Conservation (phyloP, 2,329 filamentous ascomycete species). For the Pyrenophora teres region DNA sequence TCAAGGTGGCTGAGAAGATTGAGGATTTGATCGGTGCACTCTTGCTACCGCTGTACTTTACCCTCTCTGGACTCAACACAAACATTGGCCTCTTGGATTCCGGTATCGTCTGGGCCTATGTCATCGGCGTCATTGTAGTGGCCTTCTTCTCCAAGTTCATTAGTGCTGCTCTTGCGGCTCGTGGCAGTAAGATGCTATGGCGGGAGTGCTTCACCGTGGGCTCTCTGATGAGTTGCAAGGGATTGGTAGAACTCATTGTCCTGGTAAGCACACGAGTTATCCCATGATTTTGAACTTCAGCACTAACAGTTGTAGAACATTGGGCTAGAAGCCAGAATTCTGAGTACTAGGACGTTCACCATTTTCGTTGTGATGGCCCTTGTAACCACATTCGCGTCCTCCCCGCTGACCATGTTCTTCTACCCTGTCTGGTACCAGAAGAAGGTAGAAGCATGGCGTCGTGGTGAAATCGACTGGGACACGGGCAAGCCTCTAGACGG, state of each 20-base stretch:
- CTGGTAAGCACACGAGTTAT: slow-evolving; percentile 61
- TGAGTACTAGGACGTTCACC: slow-evolving; percentile 82
- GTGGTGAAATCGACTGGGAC: slow-evolving; percentile 92
- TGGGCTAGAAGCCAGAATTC: slow-evolving; percentile 79
- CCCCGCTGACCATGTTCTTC: slow-evolving; percentile 72
- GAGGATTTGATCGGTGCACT: slow-evolving; percentile 86
- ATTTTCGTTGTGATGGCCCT: slow-evolving; percentile 96
- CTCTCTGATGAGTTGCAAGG: slow-evolving; percentile 94
- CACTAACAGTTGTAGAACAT: slow-evolving; percentile 64
- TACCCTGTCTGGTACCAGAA: slow-evolving; percentile 80
- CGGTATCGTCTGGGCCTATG: slow-evolving; percentile 87
- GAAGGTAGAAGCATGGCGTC: slow-evolving; percentile 74
- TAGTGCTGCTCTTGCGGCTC: slow-evolving; percentile 79
- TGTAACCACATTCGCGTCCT: slow-evolving; percentile 82
- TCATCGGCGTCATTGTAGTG: slow-evolving; percentile 77
- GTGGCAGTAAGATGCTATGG: slow-evolving; percentile 79
- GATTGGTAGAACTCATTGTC: slow-evolving; percentile 93
- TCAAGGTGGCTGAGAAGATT: slow-evolving; percentile 90
- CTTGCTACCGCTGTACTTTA: slow-evolving; percentile 91
- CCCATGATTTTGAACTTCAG: neutral
- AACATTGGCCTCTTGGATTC: slow-evolving; percentile 81
- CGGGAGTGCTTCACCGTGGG: slow-evolving; percentile 88
- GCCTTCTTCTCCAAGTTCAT: slow-evolving; percentile 86
- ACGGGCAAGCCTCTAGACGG: slow-evolving; percentile 53
- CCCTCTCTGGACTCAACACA: slow-evolving; percentile 85